Conservation (phyloP, 768 basidiomycete genomes). For the Russula compacta region DNA sequence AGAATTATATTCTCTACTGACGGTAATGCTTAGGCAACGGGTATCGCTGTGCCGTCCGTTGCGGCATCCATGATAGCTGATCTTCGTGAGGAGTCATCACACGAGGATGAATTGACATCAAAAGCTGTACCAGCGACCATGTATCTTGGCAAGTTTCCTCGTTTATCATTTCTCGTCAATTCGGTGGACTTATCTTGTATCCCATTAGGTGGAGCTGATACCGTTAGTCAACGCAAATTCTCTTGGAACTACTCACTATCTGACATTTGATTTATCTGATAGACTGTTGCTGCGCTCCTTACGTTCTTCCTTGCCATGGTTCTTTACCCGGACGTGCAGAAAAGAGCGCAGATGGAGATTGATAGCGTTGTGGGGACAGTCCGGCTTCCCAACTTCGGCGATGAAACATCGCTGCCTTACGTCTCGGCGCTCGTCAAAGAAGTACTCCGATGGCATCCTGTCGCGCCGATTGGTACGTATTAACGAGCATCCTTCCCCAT, state of each 20-base stretch:
- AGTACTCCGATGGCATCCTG: conserved; percentile 22
- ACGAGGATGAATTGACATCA: conserved; percentile 10
- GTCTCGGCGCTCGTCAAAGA: conserved; percentile 24
- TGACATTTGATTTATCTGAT: neutral
- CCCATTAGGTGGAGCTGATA: conserved; percentile 14
- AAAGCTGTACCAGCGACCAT: conserved; percentile 16
- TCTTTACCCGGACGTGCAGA: conserved; percentile 23
- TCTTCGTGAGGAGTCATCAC: conserved; percentile 7
- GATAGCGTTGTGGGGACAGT: conserved; percentile 23
- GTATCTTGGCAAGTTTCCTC: conserved; percentile 9
- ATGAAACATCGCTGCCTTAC: conserved; percentile 22
- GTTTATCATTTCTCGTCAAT: neutral
- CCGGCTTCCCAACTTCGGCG: conserved; percentile 24
- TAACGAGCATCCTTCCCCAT: neutral
- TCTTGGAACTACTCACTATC: neutral
- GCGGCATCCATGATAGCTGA: conserved; percentile 11
- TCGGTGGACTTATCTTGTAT: neutral
- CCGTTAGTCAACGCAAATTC: conserved; percentile 7
- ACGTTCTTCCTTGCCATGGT: conserved; percentile 29
- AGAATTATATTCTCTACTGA: neutral
- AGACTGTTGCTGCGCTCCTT: conserved; percentile 23
- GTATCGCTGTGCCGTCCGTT: conserved; percentile 7
- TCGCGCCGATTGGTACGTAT: conserved; percentile 17
- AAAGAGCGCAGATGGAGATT: conserved; percentile 24
- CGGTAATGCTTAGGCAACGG: neutral